Conservation (phyloP, 2,329 filamentous ascomycete genomes). For the Colletotrichum zoysiae region DNA sequence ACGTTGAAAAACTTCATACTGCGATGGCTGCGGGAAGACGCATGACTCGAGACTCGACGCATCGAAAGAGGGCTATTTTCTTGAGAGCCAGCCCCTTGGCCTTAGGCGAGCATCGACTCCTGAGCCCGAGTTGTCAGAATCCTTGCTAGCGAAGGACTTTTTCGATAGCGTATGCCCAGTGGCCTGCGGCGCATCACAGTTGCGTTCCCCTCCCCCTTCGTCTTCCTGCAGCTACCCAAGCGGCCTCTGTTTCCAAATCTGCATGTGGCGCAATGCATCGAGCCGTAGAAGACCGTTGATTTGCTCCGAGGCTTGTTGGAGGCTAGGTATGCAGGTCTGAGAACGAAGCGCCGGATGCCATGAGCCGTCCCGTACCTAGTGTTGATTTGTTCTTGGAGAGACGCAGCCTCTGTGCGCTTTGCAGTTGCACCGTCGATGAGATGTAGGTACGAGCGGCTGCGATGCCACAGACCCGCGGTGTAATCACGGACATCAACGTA, state of each 20-base stretch:
- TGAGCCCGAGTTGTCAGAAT: not conserved
- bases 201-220: not conserved
- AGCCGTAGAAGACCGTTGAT: slow-evolving; percentile 29
- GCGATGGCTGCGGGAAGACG: not conserved
- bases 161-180: slow-evolving; percentile 6
- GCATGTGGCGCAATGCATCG: slow-evolving; percentile 34
- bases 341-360: slow-evolving; percentile 1
- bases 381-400: slow-evolving; percentile 29
- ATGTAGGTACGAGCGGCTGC: not conserved
- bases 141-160: not conserved
- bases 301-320: slow-evolving; percentile 13
- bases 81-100: not conserved
- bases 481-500: not conserved
- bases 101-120: not conserved
- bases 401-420: not conserved
- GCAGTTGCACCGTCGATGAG: not conserved
- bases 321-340: slow-evolving; percentile 28
- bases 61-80: not conserved
- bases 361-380: slow-evolving; percentile 15
- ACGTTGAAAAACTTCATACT: not conserved
- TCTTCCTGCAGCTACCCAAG: slow-evolving; percentile 19
- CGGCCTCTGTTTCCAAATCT: slow-evolving; percentile 36
- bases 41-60: not conserved
- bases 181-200: not conserved
- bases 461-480: slow-evolving; percentile 1